Evolutionary conservation across 2,329 filamentous ascomycete species (phyloP), one percentile per base, ranked within the genome.

Genomic region (Epicoccum sorghinum): DNA sequence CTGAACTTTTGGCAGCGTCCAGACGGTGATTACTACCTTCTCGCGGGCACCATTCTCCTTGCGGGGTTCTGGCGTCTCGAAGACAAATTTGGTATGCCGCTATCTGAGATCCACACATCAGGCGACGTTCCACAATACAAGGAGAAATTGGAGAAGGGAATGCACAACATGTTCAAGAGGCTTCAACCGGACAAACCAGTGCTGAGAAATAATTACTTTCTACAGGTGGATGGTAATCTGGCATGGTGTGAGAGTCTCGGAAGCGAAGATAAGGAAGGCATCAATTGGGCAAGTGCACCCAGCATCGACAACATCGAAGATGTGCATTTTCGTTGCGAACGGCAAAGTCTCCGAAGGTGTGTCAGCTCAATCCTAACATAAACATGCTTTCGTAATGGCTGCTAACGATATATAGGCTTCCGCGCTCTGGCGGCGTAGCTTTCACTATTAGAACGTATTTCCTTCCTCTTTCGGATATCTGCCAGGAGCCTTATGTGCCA

Each of bases 381-480:
- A 12, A 12, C 18, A 23, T 12, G 8, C 6, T 43, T 7, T 8
- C 4, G 2, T 35, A 5, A 8, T 23, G 14, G 22, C 3, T 38
- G 12, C 33, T 43, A 7, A 50, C 14, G 12, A 24, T 5, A 18
- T 7, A 6, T 27, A 77, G 76, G 24, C 69, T 81, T 24, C 79
- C 79, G 3, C 68, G 75, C 30, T 75, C 75, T 33, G 79, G 79
- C 14, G 79, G 74, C 23, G 75, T 80, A 8, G 83, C 88, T 3
- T 93, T 93, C 65, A 93, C 90, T 0, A 91, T 93, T 45, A 79
- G 90, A 10, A 93, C 90, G 0, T 93, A 93, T 71, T 92, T 93
- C 66, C 83, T 87, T 55, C 89, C 88, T 0, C 75, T 93, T 27
- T 86, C 81, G 0, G 85, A 87, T 13, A 83, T 93, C 53, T 86